Conservation (phyloP, 331 rosid genomes). For the Rosa hybrid region DNA sequence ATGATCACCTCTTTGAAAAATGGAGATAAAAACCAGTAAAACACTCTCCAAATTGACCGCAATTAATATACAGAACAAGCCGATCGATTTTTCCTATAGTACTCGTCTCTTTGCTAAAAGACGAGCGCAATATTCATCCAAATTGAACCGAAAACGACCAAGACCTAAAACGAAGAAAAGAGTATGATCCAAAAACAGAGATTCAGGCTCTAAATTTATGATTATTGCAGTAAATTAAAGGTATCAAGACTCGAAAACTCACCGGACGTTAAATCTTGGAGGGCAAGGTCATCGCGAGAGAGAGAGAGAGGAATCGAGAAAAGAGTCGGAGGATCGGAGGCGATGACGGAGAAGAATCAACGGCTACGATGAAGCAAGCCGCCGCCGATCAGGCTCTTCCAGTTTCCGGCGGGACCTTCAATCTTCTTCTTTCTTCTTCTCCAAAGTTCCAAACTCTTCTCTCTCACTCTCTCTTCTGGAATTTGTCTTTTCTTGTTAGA, state of each 20-base stretch:
- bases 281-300: not conserved
- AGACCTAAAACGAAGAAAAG: not conserved
- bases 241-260: not conserved
- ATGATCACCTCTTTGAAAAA: not conserved
- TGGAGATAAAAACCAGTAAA: not conserved
- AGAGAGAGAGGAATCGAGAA: not conserved
- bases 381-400: slow-evolving; percentile 10
- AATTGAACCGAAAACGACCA: not conserved
- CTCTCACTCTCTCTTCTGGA: not conserved
- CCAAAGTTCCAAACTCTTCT: not conserved
- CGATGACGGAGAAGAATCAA: slow-evolving; percentile 14
- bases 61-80: not conserved
- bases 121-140: not conserved
- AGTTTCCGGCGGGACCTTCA: not conserved
- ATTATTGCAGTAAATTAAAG: not conserved
- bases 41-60: not conserved
- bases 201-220: not conserved
- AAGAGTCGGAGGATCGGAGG: not conserved
- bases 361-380: slow-evolving; percentile 11
- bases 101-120: not conserved
- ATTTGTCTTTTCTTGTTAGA: not conserved
- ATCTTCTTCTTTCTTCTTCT: not conserved
- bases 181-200: not conserved
- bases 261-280: not conserved
- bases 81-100: not conserved